Evolutionary conservation across 2,329 filamentous ascomycete species (phyloP), one percentile per base, ranked within the genome.

Genomic region (Aspergillus ochraceus): DNA sequence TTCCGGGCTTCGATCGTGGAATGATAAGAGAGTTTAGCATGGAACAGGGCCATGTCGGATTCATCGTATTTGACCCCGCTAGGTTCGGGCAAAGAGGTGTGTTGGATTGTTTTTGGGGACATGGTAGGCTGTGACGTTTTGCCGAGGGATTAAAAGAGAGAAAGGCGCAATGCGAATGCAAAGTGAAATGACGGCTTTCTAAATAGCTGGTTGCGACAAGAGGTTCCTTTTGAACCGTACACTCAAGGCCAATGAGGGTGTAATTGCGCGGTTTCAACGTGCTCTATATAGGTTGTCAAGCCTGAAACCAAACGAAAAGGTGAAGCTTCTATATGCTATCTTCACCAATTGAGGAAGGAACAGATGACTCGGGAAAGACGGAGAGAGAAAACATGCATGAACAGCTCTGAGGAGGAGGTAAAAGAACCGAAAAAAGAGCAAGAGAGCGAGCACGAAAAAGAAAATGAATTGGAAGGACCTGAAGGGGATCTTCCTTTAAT

Each of bases 21-120:
- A 49, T 74, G 70, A 30, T 75, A 76, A 10, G 70, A 69, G 19
- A 76, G 59, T 56, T 75, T 74, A 47, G 73, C 73, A 45, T 69
- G 70, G 55, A 76, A 76, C 42, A 74, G 69, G 1, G 71, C 71
- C 73, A 76, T 75, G 49, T 76, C 72, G 51, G 70, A 73, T 64
- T 76, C 71, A 57, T 75, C 72, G 62, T 76, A 76, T 53, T 65
- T 70, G 46, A 75, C 60, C 14, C 73, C 73, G 39, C 69, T 64
- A 30, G 66, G 70, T 62, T 75, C 73, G n/a, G 71, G 73, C 22
- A 75, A 62, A 30, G 67, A 57, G 30, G 49, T 39, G 17, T 59
- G 63, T 26, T 68, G 66, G 46, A 58, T 53, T 32, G 52, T 53
- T 54, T 68, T 72, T 9, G 65, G 60, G 10, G 70, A 62, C 71